phyloP scores from a whole-genome alignment of 306 rosid species.

The Castanea sativa region DNA sequence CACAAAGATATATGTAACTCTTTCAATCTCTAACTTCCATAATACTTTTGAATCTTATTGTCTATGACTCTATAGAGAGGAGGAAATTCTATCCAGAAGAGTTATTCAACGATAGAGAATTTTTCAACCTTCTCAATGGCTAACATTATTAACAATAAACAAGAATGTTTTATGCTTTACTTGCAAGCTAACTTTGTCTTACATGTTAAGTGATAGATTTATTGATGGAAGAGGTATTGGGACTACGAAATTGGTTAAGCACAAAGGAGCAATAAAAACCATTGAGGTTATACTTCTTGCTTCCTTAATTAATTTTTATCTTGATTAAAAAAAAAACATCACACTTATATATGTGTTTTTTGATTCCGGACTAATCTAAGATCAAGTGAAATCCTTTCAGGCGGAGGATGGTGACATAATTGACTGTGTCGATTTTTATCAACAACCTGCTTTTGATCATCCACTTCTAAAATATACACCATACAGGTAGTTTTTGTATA shows the following conservation, averaged over 20 bases:
- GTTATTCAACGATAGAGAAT: not conserved
- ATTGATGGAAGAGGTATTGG: not conserved
- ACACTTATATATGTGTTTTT: too few relatives aligned
- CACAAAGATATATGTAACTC: too few relatives aligned
- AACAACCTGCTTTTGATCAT: slow-evolving; percentile 27
- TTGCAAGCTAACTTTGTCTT: not conserved
- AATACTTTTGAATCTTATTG: too few relatives aligned
- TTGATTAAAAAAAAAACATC: too few relatives aligned
- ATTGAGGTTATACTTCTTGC: not conserved
- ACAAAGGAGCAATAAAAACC: not conserved
- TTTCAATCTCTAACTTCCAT: too few relatives aligned
- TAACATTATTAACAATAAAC: not conserved
- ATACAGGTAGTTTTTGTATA: slow-evolving; percentile 10
- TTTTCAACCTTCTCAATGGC: not conserved
- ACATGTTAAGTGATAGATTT: not conserved
- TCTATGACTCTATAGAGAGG: not conserved
- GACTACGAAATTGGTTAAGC: not conserved
- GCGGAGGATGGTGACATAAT: slow-evolving; percentile 15
- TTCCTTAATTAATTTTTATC: too few relatives aligned
- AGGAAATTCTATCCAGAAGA: too few relatives aligned
- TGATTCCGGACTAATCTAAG: too few relatives aligned
- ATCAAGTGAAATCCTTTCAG: slow-evolving; percentile 1
- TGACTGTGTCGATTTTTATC: slow-evolving; percentile 26
- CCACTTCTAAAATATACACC: slow-evolving; percentile 24
- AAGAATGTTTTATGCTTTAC: not conserved